These are phyloP conservation scores for Warburgia ugandensis DNA, from an alignment of 164 flowering plant genomes.

Conservation along the genomic window DNA sequence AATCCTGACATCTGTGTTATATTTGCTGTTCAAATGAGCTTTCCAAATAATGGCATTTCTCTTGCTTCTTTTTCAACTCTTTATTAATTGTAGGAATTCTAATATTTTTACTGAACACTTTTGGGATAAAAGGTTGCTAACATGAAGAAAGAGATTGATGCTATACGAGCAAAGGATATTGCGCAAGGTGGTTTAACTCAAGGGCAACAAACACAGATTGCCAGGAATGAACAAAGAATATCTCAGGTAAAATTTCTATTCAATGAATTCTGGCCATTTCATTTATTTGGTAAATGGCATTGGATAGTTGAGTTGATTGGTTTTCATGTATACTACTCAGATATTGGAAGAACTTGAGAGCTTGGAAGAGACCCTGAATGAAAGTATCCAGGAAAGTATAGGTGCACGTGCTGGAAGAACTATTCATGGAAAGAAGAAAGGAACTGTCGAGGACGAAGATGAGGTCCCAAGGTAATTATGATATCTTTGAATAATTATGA, in stretches of 20 bases:
- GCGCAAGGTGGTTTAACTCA: conserved; percentile 97
- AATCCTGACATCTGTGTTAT: background rate
- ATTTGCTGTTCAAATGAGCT: background rate
- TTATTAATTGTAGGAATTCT: no score
- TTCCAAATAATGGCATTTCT: no score
- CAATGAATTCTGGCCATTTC: background rate
- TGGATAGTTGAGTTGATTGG: conserved; percentile 2
- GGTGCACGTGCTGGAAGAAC: conserved; percentile 69
- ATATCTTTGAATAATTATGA: no score
- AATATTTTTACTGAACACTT: no score
- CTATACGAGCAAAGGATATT: conserved; percentile 91
- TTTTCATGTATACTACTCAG: conserved; percentile 30
- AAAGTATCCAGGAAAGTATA: conserved; percentile 87
- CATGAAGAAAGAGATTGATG: conserved; percentile 97
- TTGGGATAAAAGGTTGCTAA: conserved; percentile 55
- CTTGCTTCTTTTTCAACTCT: no score
- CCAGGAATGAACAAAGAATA: conserved; percentile 92
- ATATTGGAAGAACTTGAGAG: conserved; percentile 92
- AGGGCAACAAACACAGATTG: conserved; percentile 99
- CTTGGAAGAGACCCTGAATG: conserved; percentile 95
- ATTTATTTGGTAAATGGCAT: no score
- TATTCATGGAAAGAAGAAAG: conserved; percentile 41
- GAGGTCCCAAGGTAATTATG: conserved; percentile 43
- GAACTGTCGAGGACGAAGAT: conserved; percentile 60
- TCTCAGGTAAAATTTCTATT: conserved; percentile 51